phyloP scores from a whole-genome alignment of 306 rosid species.

The Trifolium pratense region DNA sequence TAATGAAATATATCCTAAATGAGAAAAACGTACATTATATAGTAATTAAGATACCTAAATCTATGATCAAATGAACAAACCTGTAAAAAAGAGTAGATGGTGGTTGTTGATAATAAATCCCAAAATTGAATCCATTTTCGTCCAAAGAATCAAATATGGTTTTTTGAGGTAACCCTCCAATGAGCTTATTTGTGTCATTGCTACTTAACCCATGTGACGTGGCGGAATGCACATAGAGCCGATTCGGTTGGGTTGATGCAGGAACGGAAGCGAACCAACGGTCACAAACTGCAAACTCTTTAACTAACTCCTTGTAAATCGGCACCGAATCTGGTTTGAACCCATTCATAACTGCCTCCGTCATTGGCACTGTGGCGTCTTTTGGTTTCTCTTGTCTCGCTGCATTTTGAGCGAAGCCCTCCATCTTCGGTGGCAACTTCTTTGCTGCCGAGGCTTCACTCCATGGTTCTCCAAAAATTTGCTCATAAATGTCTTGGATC shows the following conservation, averaged over 20 bases:
- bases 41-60: background rate
- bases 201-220: slow-evolving; percentile 71
- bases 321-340: slow-evolving; percentile 60
- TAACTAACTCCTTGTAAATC: slow-evolving; percentile 58
- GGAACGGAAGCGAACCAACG: slow-evolving; percentile 84
- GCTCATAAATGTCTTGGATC: slow-evolving; percentile 76
- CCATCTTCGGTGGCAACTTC: slow-evolving; percentile 55
- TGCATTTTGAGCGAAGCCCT: slow-evolving; percentile 74
- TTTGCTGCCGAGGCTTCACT: slow-evolving; percentile 55
- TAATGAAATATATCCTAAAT: background rate
- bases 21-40: background rate
- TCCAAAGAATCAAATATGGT: slow-evolving; percentile 80
- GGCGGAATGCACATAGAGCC: slow-evolving; percentile 79
- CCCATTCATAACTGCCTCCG: slow-evolving; percentile 74
- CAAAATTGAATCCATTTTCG: slow-evolving; percentile 65
- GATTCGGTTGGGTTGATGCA: slow-evolving; percentile 78
- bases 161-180: slow-evolving; percentile 80
- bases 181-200: slow-evolving; percentile 54
- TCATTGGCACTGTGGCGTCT: slow-evolving; percentile 36
- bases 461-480: slow-evolving; percentile 79
- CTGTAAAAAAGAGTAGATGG: slow-evolving; percentile 77
- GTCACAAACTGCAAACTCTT: slow-evolving; percentile 79
- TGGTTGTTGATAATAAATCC: slow-evolving; percentile 66
- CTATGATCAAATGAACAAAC: slow-evolving; percentile 27
- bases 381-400: slow-evolving; percentile 44